A percentile compares a stretch with the other conserved stretches of the same genome.
Evolutionary conservation across 495 filamentous ascomycete species (phyloP).

Genomic region (Podospora australis): DNA sequence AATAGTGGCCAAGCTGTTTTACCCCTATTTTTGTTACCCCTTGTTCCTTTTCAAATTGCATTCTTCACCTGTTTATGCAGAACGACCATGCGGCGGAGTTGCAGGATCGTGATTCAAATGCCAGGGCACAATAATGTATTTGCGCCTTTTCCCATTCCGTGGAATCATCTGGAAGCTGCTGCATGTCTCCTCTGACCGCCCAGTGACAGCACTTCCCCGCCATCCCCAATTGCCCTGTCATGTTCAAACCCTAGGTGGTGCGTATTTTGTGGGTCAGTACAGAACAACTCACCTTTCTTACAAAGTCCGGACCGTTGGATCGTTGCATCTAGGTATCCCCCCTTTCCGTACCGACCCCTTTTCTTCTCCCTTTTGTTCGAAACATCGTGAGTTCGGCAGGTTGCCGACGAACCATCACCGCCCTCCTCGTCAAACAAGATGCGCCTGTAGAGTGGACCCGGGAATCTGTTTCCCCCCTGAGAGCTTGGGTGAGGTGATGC

Average conservation of each 20-base stretch:
- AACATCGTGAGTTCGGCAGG: not conserved
- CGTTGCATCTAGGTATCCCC: not conserved
- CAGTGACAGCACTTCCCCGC: slow-evolving; percentile 3
- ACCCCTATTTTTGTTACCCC: not conserved
- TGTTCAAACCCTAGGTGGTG: slow-evolving; percentile 2
- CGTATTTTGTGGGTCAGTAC: no score
- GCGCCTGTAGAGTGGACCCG: not conserved
- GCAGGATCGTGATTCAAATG: slow-evolving; percentile 8
- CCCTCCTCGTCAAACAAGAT: not conserved
- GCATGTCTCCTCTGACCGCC: not conserved
- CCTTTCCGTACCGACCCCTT: no score
- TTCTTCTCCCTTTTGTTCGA: not conserved
- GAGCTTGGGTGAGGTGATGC: no score
- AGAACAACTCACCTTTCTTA: no score
- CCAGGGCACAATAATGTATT: no score
- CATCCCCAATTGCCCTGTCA: slow-evolving; percentile 1
- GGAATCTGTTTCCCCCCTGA: not conserved
- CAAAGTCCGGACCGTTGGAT: not conserved
- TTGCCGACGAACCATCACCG: not conserved
- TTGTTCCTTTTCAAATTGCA: not conserved
- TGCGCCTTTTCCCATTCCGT: no score
- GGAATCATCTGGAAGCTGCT: slow-evolving; percentile 13
- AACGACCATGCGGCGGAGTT: not conserved
- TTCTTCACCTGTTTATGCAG: not conserved
- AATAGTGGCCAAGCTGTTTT: not conserved